phyloP scores from a whole-genome alignment of 2,329 filamentous ascomycete genomes.

The Fusarium sp. region DNA sequence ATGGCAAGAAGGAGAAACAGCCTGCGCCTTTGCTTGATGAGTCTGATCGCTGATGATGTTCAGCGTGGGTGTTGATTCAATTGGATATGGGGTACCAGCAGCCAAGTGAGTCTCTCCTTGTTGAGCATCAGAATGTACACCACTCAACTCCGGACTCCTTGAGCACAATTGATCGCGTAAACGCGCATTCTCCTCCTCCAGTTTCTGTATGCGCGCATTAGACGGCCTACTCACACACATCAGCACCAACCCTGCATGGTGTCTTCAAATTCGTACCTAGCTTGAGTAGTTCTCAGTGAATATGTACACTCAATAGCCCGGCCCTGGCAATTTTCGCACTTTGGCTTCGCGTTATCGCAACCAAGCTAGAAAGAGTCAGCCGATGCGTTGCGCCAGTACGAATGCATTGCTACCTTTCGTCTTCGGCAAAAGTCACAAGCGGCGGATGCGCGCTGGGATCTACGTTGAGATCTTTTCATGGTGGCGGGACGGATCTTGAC shows the following conservation, averaged over 20 bases:
- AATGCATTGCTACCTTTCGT: slow-evolving; percentile 15
- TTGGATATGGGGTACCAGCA: accelerated
- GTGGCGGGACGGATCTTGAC: neutral
- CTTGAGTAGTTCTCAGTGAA: slow-evolving; percentile 3
- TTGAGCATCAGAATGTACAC: accelerated
- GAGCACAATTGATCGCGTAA: slow-evolving; percentile 43
- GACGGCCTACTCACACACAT: neutral
- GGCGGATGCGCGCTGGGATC: neutral
- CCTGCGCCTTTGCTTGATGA: neutral
- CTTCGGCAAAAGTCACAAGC: slow-evolving; percentile 38
- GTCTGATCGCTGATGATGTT: neutral
- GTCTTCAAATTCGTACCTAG: neutral
- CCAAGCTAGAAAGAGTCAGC: slow-evolving; percentile 2
- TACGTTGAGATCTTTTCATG: neutral
- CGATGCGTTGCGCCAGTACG: accelerated
- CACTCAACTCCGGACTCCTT: neutral
- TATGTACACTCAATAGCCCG: slow-evolving; percentile 20
- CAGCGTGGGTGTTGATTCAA: accelerated
- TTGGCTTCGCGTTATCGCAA: slow-evolving; percentile 33
- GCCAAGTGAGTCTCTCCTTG: accelerated
- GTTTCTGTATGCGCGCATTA: slow-evolving; percentile 45
- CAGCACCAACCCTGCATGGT: accelerated
- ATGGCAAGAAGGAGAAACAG: neutral
- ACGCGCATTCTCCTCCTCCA: slow-evolving; percentile 51
- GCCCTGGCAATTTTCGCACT: slow-evolving; percentile 27